A percentile compares a stretch with the other conserved stretches of the same genome.
Conservation (phyloP, 192 early-diverging fungal species). For the Thoreauomyces humboldtii region DNA sequence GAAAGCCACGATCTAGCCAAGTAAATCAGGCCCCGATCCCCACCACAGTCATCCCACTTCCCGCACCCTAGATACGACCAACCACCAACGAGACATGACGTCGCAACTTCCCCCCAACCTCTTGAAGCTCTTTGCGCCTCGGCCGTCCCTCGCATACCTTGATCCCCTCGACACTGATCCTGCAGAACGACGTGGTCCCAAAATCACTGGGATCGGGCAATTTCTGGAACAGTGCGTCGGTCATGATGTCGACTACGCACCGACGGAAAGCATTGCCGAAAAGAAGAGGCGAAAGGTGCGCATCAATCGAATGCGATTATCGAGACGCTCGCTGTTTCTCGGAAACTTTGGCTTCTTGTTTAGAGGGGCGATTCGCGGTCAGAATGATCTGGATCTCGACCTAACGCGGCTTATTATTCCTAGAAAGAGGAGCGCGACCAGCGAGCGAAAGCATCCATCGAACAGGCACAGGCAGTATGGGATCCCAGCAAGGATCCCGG, state of each 20-base stretch:
- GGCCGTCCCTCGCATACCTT: conserved; percentile 68
- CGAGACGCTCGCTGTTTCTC: too few relatives aligned
- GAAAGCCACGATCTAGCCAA: too few relatives aligned
- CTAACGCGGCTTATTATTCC: too few relatives aligned
- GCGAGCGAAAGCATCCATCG: conserved; percentile 61
- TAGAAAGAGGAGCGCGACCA: conserved; percentile 55
- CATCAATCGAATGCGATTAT: too few relatives aligned
- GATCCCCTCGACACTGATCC: conserved; percentile 68
- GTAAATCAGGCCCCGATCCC: too few relatives aligned
- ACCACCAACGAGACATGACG: too few relatives aligned
- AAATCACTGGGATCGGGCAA: conserved; percentile 57
- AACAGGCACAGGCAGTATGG: conserved; percentile 57
- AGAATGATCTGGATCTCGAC: too few relatives aligned
- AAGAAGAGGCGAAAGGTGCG: conserved; percentile 65
- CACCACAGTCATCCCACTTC: too few relatives aligned
- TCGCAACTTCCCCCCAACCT: conserved; percentile 54
- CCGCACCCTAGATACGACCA: too few relatives aligned
- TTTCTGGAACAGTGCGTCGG: conserved; percentile 49
- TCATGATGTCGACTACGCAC: conserved; percentile 74
- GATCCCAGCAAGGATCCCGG: conserved; percentile 72
- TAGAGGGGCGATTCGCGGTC: too few relatives aligned
- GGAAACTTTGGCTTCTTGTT: too few relatives aligned
- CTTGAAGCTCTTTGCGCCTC: conserved; percentile 74
- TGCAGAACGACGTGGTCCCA: conserved; percentile 49
- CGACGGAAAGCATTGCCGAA: conserved; percentile 67